Conservation (phyloP, 495 filamentous ascomycete genomes). For the Halenospora varia region DNA sequence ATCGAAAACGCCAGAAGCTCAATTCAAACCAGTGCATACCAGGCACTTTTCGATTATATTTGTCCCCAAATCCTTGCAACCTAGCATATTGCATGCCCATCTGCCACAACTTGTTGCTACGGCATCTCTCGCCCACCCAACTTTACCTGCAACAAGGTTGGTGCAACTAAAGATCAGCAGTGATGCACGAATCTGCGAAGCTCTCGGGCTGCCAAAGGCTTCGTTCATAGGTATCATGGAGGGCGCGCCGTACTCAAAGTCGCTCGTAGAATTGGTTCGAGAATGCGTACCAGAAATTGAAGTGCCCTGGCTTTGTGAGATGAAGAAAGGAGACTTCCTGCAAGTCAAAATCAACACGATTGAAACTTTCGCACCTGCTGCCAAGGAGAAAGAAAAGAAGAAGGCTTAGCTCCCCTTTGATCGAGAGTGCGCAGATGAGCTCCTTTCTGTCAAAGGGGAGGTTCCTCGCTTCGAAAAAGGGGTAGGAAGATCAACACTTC, state of each 20-base stretch:
- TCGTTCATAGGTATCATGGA: slow-evolving; percentile 50
- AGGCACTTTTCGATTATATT: slow-evolving; percentile 45
- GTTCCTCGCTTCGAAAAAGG: too few species aligned
- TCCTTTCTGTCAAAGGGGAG: too few species aligned
- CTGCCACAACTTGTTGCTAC: slow-evolving; percentile 53
- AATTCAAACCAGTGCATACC: not conserved
- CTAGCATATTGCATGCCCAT: slow-evolving; percentile 50
- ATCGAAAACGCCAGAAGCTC: slow-evolving; percentile 1
- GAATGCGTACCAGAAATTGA: slow-evolving; percentile 24
- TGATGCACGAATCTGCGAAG: slow-evolving; percentile 44
- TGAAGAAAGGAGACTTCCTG: slow-evolving; percentile 12
- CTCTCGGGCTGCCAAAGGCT: slow-evolving; percentile 53
- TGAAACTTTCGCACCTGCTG: slow-evolving; percentile 15
- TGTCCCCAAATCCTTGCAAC: slow-evolving; percentile 44
- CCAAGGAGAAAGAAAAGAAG: slow-evolving; percentile 1
- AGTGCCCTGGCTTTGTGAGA: slow-evolving; percentile 23
- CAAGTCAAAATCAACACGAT: slow-evolving; percentile 25
- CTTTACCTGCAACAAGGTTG: slow-evolving; percentile 40
- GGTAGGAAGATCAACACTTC: too few species aligned
- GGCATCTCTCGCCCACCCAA: slow-evolving; percentile 40
- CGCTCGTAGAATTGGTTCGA: slow-evolving; percentile 17
- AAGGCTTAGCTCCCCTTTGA: too few species aligned
- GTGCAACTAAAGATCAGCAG: slow-evolving; percentile 50
- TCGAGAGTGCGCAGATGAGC: too few species aligned
- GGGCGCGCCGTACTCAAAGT: slow-evolving; percentile 16